Evolutionary conservation across 345 rosid genomes (phyloP).

Genomic region (Cochlearia excelsa): DNA sequence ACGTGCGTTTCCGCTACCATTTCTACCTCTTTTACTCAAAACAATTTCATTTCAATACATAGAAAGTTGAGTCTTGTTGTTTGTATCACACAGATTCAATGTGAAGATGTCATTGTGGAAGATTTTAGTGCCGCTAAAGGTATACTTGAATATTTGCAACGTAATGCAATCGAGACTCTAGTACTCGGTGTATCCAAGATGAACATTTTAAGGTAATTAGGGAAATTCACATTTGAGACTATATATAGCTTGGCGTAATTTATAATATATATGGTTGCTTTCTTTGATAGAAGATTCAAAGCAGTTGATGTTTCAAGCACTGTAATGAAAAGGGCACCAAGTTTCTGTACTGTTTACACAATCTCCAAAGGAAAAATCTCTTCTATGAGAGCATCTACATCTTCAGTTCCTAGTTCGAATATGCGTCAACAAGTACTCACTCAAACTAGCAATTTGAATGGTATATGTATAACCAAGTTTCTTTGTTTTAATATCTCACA

Average conservation of each 20-base stretch:
- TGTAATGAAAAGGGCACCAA: too few species aligned
- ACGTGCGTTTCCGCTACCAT: slow-evolving; percentile 39
- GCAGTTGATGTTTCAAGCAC: too few species aligned
- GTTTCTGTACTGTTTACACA: too few species aligned
- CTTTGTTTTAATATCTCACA: not conserved
- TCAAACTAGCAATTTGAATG: slow-evolving; percentile 17
- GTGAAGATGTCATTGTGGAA: slow-evolving; percentile 58
- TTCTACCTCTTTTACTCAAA: not conserved
- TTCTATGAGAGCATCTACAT: slow-evolving; percentile 51
- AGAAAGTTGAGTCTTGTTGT: too few species aligned
- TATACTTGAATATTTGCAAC: slow-evolving; percentile 45
- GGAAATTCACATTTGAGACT: not conserved
- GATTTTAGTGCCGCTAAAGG: slow-evolving; percentile 53
- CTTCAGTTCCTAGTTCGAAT: slow-evolving; percentile 30
- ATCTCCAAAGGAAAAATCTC: slow-evolving; percentile 16
- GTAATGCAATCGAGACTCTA: slow-evolving; percentile 38
- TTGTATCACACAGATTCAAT: slow-evolving; percentile 45
- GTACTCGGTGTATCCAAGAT: slow-evolving; percentile 59
- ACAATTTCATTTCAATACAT: slow-evolving; percentile 3
- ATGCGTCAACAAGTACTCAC: slow-evolving; percentile 14
- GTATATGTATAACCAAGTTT: slow-evolving; percentile 1
- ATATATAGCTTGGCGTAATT: too few species aligned
- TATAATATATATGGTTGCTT: too few species aligned
- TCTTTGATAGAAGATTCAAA: too few species aligned
- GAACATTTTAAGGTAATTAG: slow-evolving; percentile 56